Percentiles rank a stretch among this genome's conserved stretches.
These are phyloP conservation scores for Hawksworthiomyces lignivorus DNA, from an alignment of 2,329 filamentous ascomycete genomes.

Conservation along the genomic window DNA sequence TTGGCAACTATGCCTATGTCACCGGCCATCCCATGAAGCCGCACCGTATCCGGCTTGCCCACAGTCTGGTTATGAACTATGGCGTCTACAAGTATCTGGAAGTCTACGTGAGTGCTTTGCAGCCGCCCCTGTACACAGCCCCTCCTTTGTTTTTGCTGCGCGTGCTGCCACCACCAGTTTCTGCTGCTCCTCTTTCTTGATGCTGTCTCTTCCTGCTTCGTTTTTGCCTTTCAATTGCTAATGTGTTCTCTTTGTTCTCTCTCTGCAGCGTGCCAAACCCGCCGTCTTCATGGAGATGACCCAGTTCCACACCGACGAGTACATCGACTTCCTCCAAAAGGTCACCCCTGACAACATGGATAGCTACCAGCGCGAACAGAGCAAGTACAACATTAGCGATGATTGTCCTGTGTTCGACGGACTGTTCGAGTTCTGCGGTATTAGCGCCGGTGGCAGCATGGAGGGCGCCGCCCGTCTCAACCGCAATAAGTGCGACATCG, in stretches of 20 bases:
- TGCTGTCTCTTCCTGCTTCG: no score
- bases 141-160: slow-evolving; percentile 30
- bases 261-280: slow-evolving; percentile 65
- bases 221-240: not conserved
- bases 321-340: slow-evolving; percentile 89
- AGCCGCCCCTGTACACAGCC: not conserved
- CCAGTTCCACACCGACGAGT: slow-evolving; percentile 90
- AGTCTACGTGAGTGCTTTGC: slow-evolving; percentile 67
- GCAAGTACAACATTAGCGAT: slow-evolving; percentile 89
- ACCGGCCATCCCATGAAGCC: slow-evolving; percentile 98
- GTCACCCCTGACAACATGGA: slow-evolving; percentile 99
- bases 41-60: slow-evolving; percentile 87
- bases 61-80: slow-evolving; percentile 94
- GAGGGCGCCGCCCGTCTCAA: slow-evolving; percentile 87
- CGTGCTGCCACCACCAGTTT: no score
- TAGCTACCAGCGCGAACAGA: slow-evolving; percentile 80
- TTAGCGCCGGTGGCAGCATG: slow-evolving; percentile 89
- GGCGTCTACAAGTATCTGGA: slow-evolving; percentile 96
- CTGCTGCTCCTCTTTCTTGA: no score
- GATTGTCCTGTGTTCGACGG: slow-evolving; percentile 98
- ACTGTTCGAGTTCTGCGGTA: slow-evolving; percentile 92
- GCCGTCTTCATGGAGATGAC: slow-evolving; percentile 85
- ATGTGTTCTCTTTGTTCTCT: slow-evolving; percentile 21
- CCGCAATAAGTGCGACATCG: slow-evolving; percentile 88
- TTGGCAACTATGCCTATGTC: slow-evolving; percentile 96